Evolutionary conservation across 2,329 filamentous ascomycete genomes (phyloP).

Genomic region (Cladobotryum protrusum): DNA sequence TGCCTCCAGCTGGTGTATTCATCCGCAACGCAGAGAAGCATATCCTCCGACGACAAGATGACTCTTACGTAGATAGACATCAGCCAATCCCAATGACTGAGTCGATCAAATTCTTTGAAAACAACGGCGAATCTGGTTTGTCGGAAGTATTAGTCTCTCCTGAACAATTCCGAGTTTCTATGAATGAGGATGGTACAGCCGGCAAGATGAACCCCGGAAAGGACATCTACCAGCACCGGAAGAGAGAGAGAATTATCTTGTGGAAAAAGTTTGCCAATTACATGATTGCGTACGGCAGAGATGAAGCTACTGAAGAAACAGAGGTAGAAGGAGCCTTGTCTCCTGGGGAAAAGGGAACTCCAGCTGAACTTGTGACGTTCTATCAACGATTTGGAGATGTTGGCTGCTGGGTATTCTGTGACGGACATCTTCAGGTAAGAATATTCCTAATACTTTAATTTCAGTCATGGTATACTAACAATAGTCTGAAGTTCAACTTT

Average conservation of each 20-base stretch:
- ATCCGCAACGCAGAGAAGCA: constrained; percentile 66
- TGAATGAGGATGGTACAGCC: constrained; percentile 53
- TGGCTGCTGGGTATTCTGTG: constrained; percentile 73
- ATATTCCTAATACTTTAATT: neutral
- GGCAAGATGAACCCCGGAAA: constrained; percentile 57
- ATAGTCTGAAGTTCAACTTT: constrained; percentile 66
- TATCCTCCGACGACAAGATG: constrained; percentile 55
- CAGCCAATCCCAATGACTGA: constrained; percentile 59
- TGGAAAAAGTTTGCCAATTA: constrained; percentile 73
- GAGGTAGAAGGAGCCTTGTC: constrained; percentile 34
- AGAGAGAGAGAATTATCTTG: constrained; percentile 58
- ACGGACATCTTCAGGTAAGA: constrained; percentile 68
- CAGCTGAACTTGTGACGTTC: constrained; percentile 63
- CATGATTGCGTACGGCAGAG: constrained; percentile 67
- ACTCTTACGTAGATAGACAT: constrained; percentile 48
- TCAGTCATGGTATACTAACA: constrained; percentile 17
- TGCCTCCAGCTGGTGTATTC: constrained; percentile 66
- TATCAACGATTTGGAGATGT: constrained; percentile 78
- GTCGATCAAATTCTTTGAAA: constrained; percentile 66
- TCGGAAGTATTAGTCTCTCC: constrained; percentile 58
- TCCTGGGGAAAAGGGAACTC: constrained; percentile 30
- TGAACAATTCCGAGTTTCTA: constrained; percentile 50
- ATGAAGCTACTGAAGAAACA: constrained; percentile 53
- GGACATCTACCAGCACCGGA: constrained; percentile 58
- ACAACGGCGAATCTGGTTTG: constrained; percentile 58